A percentile compares a stretch with the other conserved stretches of the same genome.
Conservation (phyloP, 2,329 filamentous ascomycete genomes). For the Paraconiothyrium brasiliense region DNA sequence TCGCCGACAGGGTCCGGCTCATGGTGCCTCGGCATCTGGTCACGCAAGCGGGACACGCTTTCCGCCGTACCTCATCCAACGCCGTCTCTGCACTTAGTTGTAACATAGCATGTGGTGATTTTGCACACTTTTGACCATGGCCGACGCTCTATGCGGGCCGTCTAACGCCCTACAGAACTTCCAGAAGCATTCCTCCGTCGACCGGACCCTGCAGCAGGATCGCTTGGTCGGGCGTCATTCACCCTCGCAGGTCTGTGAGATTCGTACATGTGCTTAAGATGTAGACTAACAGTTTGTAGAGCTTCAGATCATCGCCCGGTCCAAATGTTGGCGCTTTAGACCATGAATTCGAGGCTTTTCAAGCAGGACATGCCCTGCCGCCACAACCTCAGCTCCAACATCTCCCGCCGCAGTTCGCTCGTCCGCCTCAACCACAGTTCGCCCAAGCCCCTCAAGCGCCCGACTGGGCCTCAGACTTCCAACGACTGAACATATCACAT, state of each 20-base stretch:
- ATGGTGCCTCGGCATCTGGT: constrained; percentile 24
- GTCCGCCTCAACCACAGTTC: constrained; percentile 47
- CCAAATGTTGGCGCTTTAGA: constrained; percentile 66
- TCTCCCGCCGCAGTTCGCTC: constrained; percentile 47
- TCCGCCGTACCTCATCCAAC: constrained; percentile 6
- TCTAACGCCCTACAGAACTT: constrained; percentile 79
- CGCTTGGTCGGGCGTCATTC: constrained; percentile 66
- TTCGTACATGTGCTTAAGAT: not conserved
- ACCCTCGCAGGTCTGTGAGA: constrained; percentile 62
- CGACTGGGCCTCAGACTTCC: constrained; percentile 62
- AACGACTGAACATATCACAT: constrained; percentile 55
- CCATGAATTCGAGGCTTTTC: constrained; percentile 75
- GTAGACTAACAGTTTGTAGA: constrained; percentile 54
- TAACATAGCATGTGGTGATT: constrained; percentile 33
- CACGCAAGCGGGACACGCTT: constrained; percentile 19
- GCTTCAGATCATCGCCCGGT: constrained; percentile 67
- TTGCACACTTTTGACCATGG: constrained; percentile 59
- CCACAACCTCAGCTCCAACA: constrained; percentile 52
- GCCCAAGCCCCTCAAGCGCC: constrained; percentile 46
- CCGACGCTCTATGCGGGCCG: constrained; percentile 75
- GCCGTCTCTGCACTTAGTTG: constrained; percentile 14
- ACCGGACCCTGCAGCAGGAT: constrained; percentile 78
- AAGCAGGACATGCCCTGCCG: constrained; percentile 58
- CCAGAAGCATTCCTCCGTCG: constrained; percentile 73
- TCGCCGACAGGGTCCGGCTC: constrained; percentile 9